phyloP scores from a whole-genome alignment of 2,329 filamentous ascomycete species.

The Talaromyces sp. region DNA sequence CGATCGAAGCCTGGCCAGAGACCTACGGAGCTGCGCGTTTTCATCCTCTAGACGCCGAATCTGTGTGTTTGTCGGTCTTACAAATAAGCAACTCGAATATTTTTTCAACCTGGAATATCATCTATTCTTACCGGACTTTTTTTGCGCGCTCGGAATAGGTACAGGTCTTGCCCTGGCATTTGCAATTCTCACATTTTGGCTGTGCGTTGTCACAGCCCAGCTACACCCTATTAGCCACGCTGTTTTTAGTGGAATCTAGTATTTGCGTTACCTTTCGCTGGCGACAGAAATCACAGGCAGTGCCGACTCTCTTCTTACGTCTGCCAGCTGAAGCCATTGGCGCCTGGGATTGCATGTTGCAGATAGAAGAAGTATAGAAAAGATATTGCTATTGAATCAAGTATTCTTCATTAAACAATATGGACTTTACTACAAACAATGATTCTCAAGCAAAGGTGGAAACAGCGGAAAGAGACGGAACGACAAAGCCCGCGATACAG shows the following conservation, averaged over 20 bases:
- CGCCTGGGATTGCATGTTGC: background rate
- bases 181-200: constrained; percentile 44
- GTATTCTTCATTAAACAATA: no score
- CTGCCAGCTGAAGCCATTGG: background rate
- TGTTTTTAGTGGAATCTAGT: background rate
- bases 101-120: background rate
- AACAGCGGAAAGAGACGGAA: background rate
- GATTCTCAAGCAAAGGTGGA: background rate
- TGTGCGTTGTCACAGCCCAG: constrained; percentile 47
- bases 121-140: constrained; percentile 17
- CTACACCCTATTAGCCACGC: constrained; percentile 21
- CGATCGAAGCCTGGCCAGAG: constrained; percentile 9
- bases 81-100: background rate
- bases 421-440: background rate
- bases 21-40: constrained; percentile 19
- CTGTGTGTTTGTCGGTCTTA: constrained; percentile 23
- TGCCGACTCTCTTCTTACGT: constrained; percentile 12
- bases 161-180: constrained; percentile 42
- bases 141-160: constrained; percentile 34
- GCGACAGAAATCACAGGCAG: constrained; percentile 36
- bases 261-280: constrained; percentile 24
- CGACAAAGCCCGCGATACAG: background rate
- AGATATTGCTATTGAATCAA: no score
- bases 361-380: background rate
- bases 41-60: constrained; percentile 21